Evolutionary conservation across 768 basidiomycete genomes (phyloP).

Genomic region (Leucosporidium yakuticum): DNA sequence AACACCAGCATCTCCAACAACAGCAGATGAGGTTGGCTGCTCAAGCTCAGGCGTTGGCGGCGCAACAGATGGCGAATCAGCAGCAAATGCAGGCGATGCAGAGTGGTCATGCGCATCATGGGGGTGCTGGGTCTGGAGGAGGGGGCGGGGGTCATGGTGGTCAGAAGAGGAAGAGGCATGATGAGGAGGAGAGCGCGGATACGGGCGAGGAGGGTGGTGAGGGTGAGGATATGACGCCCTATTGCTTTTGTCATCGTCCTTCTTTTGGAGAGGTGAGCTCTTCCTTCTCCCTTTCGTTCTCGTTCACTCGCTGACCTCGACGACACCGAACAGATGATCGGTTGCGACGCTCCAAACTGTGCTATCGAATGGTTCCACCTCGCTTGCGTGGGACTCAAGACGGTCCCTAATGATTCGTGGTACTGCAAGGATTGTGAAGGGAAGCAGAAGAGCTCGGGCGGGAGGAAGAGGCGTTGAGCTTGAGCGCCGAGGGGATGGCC

Average conservation of each 20-base stretch:
- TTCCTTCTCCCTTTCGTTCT: neutral
- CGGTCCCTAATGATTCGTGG: constrained; percentile 30
- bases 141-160: neutral
- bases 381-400: constrained; percentile 32
- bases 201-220: constrained; percentile 36
- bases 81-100: neutral
- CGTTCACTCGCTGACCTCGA: neutral
- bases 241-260: constrained; percentile 34
- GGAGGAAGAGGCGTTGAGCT: constrained; percentile 2
- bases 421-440: constrained; percentile 25
- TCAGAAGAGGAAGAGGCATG: constrained; percentile 46
- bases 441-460: constrained; percentile 6
- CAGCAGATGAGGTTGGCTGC: neutral
- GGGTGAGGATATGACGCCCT: constrained; percentile 32
- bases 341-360: constrained; percentile 34
- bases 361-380: constrained; percentile 37
- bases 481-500: too few species aligned
- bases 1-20: constrained; percentile 6
- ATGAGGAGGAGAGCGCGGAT: constrained; percentile 40
- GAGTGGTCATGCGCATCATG: neutral
- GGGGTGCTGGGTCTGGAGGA: neutral
- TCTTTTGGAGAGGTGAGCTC: constrained; percentile 33
- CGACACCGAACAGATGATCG: constrained; percentile 32
- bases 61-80: neutral
- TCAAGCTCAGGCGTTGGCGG: constrained; percentile 3